Evolutionary conservation across 2,329 filamentous ascomycete genomes (phyloP), one percentile per base, ranked within the genome.

Genomic region (Aquanectria penicillioides): DNA sequence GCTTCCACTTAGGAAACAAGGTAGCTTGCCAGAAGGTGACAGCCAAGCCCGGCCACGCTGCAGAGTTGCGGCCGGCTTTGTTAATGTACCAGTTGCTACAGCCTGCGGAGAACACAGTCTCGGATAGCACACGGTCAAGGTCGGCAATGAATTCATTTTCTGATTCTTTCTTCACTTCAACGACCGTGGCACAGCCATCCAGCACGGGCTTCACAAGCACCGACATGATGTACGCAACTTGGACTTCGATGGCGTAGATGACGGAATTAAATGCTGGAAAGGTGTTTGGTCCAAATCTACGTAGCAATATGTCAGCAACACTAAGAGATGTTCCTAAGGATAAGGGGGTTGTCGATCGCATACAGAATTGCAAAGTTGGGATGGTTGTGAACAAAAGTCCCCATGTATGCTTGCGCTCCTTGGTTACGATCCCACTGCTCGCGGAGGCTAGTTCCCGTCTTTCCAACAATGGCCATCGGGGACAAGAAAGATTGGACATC

Each of bases 21-120:
- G 49, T 53, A 4, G 49, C 49, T 9, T 20, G 13, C 49, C 49
- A 53, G 29, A 53, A 53, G 6, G 37, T 36, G 7, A 36, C 20
- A 1, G 49, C 49, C 8, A 51, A 9, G 12, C 57, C 57, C 2
- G 57, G 57, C 57, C 57, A 60, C 2, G 57, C 44, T 3, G 57
- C 57, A 2, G 51, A 51, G 40, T 79, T 79, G 4, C 74, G 69
- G 1, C 77, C 77, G 18, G 66, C 64, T 6, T 70, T 61, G 56
- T 72, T 71, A 36, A 80, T 77, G 56, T 80, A 79, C 77, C 75
- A 80, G 59, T 79, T 79, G 15, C 71, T 75, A 50, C 77, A 80
- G 23, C 69, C 75, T 1, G 67, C 73, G 11, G 69, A 57, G 46
- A 77, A 79, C 3, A 79, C 77, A 0, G 71, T 73, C 31, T 71